Conservation (phyloP, 371 early-diverging fungal species). For the Mortierella sp. region DNA sequence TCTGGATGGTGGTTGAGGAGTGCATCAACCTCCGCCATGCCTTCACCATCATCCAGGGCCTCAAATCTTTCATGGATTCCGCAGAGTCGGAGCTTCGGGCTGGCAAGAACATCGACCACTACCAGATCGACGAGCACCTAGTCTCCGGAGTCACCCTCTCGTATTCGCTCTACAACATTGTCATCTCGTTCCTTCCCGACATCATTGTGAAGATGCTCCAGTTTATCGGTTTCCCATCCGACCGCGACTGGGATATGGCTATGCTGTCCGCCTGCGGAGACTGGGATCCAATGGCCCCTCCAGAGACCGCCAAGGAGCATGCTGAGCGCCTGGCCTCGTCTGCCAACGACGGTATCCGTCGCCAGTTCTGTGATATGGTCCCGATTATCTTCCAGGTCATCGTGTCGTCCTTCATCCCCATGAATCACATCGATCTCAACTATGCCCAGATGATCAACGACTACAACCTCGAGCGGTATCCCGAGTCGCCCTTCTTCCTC, state of each 20-base stretch:
- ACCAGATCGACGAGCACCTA: constrained; percentile 54
- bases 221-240: constrained; percentile 54
- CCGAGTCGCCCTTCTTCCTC: constrained; percentile 42
- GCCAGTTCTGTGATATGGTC: constrained; percentile 58
- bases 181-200: constrained; percentile 51
- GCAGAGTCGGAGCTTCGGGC: constrained; percentile 48
- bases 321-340: constrained; percentile 52
- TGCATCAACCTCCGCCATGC: constrained; percentile 56
- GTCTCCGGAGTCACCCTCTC: constrained; percentile 53
- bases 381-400: constrained; percentile 56
- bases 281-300: constrained; percentile 51
- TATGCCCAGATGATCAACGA: constrained; percentile 55
- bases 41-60: constrained; percentile 55
- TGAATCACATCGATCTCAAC: constrained; percentile 52
- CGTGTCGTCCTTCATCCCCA: constrained; percentile 51
- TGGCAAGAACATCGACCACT: constrained; percentile 50
- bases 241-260: constrained; percentile 58
- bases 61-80: constrained; percentile 54
- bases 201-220: constrained; percentile 56
- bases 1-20: constrained; percentile 55
- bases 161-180: constrained; percentile 56
- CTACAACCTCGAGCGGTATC: constrained; percentile 53
- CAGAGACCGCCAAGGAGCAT: constrained; percentile 35
- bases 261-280: constrained; percentile 52
- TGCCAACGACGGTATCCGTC: constrained; percentile 50